Evolutionary conservation across 83 land plant genomes (phyloP), one percentile per base, ranked within the genome.

Genomic region (Picea abies): DNA sequence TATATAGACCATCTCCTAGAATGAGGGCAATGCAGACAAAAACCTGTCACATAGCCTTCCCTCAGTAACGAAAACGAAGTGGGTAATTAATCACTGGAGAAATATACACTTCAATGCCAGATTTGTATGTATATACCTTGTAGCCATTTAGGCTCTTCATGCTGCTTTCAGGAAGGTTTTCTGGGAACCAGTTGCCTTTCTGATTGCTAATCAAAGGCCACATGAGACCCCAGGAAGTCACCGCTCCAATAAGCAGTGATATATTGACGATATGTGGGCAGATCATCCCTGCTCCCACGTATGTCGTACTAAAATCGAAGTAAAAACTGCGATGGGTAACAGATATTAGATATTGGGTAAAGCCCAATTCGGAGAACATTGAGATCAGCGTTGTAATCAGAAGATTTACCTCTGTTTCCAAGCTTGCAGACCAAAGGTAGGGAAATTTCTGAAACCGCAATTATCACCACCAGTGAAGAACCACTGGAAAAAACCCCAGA

Each of bases 1-100:
- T 90, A 81, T 90, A 92, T 11, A 92, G 85, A 0, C 92, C 94
- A 82, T 92, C 94, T 37, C 94, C 94, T 14, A 92, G 82, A 25
- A 92, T 90, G 8, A 92, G 89, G 52, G 94, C 85, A 71, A 90
- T 86, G 20, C 92, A 84, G 12, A 92, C 64, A 76, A 92, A 92
- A 11, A 86, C 92, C 93, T 91, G 90, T 68, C 9, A 71, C 22
- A 66, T 22, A 52, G 8, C n/a, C 14, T 60, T 12, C 35, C 14
- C 25, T 44, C 4, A n/a, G 22, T n/a, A 73, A 20, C 22, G 10
- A 73, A 71, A 73, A 73, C 25, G 25, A 73, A 73, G 39, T n/a
- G 19, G 35, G 10, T 14, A n/a, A 35, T 7, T 15, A 70, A 70
- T 70, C 39, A 32, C 75, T 3, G 20, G 76, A 44, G 25, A 19